phyloP scores from a whole-genome alignment of 2,329 filamentous ascomycete genomes.

The Ophiocordyceps camponoti-floridani region DNA sequence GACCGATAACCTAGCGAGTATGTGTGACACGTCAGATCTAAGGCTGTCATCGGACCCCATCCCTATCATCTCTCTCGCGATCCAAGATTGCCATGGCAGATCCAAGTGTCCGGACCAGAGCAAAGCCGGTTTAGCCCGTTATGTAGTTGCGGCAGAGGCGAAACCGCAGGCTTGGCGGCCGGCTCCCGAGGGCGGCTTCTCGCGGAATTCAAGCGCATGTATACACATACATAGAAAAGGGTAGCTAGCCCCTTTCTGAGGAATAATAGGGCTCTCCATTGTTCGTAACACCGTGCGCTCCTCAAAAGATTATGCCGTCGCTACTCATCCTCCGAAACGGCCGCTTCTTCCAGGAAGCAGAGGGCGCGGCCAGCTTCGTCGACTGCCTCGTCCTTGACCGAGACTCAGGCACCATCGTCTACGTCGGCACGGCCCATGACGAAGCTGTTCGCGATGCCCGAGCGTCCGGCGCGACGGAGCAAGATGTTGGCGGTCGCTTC shows the following conservation, averaged over 20 bases:
- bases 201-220: too few relatives aligned
- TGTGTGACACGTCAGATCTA: too few relatives aligned
- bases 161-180: too few relatives aligned
- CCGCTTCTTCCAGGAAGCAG: neutral
- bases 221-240: too few relatives aligned
- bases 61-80: neutral
- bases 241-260: too few relatives aligned
- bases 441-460: conserved; percentile 7
- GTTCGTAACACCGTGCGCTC: neutral
- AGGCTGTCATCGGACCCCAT: neutral
- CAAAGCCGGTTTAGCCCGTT: neutral
- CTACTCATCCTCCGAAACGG: neutral
- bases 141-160: neutral
- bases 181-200: too few relatives aligned
- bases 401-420: conserved; percentile 11
- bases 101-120: neutral
- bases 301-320: neutral
- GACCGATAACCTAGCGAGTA: too few relatives aligned
- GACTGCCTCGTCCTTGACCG: conserved; percentile 14
- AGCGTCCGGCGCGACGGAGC: conserved; percentile 6
- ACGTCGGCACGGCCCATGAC: conserved; percentile 14
- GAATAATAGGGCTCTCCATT: too few relatives aligned
- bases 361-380: conserved; percentile 3
- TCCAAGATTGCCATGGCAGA: neutral
- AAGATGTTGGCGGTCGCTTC: conserved; percentile 14